Base-by-base conservation (phyloP, 2,329 filamentous ascomycete genomes). In the Metarhizium album region DNA sequence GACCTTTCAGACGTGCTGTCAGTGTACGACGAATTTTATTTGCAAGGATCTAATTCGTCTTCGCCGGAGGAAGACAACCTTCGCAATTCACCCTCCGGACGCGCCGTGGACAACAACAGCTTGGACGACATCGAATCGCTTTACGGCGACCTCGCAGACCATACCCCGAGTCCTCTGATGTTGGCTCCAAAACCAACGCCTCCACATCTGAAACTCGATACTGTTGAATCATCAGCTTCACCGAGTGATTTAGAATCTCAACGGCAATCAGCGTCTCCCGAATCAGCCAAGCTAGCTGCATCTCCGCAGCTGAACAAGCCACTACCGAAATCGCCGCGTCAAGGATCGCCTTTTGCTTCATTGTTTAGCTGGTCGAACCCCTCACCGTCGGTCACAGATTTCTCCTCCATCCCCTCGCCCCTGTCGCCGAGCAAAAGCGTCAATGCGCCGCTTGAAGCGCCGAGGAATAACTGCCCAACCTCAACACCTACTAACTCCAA, bases 371-470 rank as follows among this genome's bases (percentile, higher is more conserved):
- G 78, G 78, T 62, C 60, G 46, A 68, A 69, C 49, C 65, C 67
- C 46, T 72, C 74, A 35, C 70, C 74, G 8, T 71, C 74, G 20
- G 66, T 64, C 46, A 75, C 74, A 18, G 74, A 78, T 40, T 72
- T 71, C 56, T 80, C 76, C 2, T 76, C 78, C 52, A 68, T 78
- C 29, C 72, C 75, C 3, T 80, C 78, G 11, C 76, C 77, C 16
- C 66, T 71, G 50, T 76, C 74, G 22, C 68, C 73, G 24, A 68
- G 60, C 56, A 64, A 67, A 61, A 63, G 64, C 50, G 59, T 57
- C 47, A 64, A 67, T 65, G 66, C 67, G 53, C 57, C 59, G 49
- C 58, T 58, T 27, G 59, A 55, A 42, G 55, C 59, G 51, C 18
- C 43, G 18, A 24, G 33, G 35, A 48, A 14, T 22, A 42, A 27